Evolutionary conservation across 2,329 filamentous ascomycete species (phyloP), one percentile per base, ranked within the genome.

Genomic region (Aspergillus glaucus): DNA sequence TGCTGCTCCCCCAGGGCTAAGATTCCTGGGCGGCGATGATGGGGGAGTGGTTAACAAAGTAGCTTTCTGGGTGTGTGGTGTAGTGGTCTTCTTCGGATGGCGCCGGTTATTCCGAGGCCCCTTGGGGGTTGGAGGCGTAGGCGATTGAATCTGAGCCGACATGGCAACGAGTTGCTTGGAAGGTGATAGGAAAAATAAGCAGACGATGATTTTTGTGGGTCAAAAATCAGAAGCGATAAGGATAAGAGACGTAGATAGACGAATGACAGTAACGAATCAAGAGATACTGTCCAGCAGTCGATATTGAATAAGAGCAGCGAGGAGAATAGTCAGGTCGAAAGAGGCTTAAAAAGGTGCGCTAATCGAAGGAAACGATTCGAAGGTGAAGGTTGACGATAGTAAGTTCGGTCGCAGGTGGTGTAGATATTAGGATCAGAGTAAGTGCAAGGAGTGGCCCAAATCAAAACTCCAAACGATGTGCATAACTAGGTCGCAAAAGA

Each of bases 181-280:
- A 30, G 26, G 10, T 4, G 26, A 10, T 73, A 70, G 73, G 70
- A 75, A 75, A 76, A 76, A 75, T 63, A 41, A 44, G 50, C 44
- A 49, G 47, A 48, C 55, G 50, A 43, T 26, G 21, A 17, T 28
- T 43, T 32, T 12, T 28, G 21, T 62, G 56, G 47, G 52, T 53
- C 52, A 55, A 56, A 48, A 56, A 37, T 48, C 55, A 58, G 51
- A 51, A 46, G 50, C 30, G 46, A 55, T 52, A 56, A 51, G 45
- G 54, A 55, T 55, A 59, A 55, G 46, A 49, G 59, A 51, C 56
- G 50, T 47, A 45, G 50, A 40, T 49, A 47, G 48, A 49, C 34
- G 45, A 55, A 44, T 44, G 28, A 45, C 39, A 50, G 45, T 43
- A 24, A 46, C 45, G 53, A 56, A 50, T 50, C 50, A 48, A 50